Base-by-base conservation (phyloP, 768 basidiomycete species). In the Tremella fuciformis region DNA sequence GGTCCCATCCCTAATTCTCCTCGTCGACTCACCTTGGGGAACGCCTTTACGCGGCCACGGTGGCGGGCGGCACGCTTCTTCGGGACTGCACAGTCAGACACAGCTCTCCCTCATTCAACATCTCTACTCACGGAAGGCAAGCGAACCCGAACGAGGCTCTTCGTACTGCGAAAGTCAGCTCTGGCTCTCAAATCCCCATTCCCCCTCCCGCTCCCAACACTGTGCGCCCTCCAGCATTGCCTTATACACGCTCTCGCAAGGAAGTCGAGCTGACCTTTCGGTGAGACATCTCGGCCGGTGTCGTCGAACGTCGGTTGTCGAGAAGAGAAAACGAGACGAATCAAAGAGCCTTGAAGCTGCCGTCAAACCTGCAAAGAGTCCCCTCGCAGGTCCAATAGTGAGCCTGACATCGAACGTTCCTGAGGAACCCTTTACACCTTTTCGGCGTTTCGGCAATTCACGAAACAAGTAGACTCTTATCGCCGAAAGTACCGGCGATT, bases 11-110 rank as follows among this genome's bases (percentile, higher is more conserved):
- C 34, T 13, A 40, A 8, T 8, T 22, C 37, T 11, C 34, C 26
- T 3, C n/a, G 13, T 25, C 52, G 34, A 72, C 85, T 60, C 64
- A 91, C 93, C 87, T 86, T 92, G 76, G 96, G 96, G 88, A 98
- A 99, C 65, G 92, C 86, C 86, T 99, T 99, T 80, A 97, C 92
- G 84, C 92, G 93, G 79, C 94, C 94, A 72, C 94, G 87, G 82
- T 97, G 94, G 77, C 94, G 87, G 67, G 94, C 92, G 57, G 94
- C 83, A 75, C 94, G 86, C 83, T 99, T 98, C 78, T 89, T 85
- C 75, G 94, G 94, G 64, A 97, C 62, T 63, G 83, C 92, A 94
- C 76, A 26, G 34, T 49, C 49, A 48, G 42, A 50, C 51, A 50
- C 34, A 21, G 37, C 22, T 18, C 6, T 13, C 25, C 8, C 13